Evolutionary conservation across 176 grass and related monocot species (phyloP).

Genomic region (Ensete ventricosum): DNA sequence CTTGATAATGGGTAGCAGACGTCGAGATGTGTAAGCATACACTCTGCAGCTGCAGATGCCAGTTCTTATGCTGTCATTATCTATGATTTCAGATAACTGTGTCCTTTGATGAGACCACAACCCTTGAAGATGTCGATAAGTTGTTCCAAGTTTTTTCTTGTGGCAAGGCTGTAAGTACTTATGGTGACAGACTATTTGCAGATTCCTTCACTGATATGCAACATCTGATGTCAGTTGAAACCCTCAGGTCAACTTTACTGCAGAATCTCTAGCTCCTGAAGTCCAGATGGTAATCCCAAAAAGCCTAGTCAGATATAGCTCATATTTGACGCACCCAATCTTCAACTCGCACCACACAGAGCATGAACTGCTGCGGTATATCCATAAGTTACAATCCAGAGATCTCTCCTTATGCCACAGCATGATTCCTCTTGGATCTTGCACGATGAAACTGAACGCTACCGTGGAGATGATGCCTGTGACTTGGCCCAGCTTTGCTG

Average conservation of each 20-base stretch:
- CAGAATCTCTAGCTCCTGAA: conserved; percentile 79
- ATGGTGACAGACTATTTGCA: conserved; percentile 4
- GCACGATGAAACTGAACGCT: conserved; percentile 99
- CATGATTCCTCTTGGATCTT: conserved; percentile 98
- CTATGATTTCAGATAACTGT: conserved; percentile 54
- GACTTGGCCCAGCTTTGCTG: conserved; percentile 78
- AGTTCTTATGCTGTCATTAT: background rate
- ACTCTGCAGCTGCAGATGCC: background rate
- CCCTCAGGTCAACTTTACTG: conserved; percentile 70
- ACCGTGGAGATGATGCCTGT: conserved; percentile 99
- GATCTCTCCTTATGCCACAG: conserved; percentile 97
- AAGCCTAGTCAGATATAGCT: conserved; percentile 58
- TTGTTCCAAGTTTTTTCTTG: conserved; percentile 88
- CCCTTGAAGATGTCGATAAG: conserved; percentile 87
- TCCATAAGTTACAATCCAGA: conserved; percentile 83
- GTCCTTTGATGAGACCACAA: conserved; percentile 89
- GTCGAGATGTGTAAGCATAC: background rate
- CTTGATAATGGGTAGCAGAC: background rate
- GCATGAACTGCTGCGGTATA: conserved; percentile 91
- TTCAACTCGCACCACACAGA: conserved; percentile 98
- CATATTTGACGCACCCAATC: conserved; percentile 80
- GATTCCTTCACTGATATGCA: conserved; percentile 4
- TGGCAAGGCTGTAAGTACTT: conserved; percentile 72
- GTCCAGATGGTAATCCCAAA: conserved; percentile 55
- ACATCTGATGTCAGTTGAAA: conserved; percentile 5